A percentile compares a stretch with the other conserved stretches of the same genome.
phyloP scores from a whole-genome alignment of 2,329 filamentous ascomycete genomes.

The Pseudocercospora musae region DNA sequence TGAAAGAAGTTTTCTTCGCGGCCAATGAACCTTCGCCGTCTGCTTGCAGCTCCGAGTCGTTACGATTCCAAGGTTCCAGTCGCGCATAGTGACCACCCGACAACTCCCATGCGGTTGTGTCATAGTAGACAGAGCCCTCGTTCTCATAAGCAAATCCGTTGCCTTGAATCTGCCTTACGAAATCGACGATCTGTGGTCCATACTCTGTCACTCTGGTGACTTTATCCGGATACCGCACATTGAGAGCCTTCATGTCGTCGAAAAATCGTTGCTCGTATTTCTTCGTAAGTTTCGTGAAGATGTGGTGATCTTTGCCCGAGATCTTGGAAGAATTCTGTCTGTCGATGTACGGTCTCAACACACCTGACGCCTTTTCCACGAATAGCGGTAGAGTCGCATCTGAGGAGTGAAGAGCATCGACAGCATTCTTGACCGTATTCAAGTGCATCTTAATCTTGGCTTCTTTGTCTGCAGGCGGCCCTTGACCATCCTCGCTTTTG shows the following conservation, averaged over 20 bases:
- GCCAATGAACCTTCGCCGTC: conserved; percentile 84
- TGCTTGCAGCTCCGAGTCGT: conserved; percentile 76
- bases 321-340: conserved; percentile 55
- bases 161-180: conserved; percentile 75
- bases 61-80: conserved; percentile 78
- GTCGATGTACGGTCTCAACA: conserved; percentile 81
- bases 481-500: conserved; percentile 52
- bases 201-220: conserved; percentile 92
- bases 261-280: conserved; percentile 86
- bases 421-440: conserved; percentile 56
- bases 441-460: conserved; percentile 91
- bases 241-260: conserved; percentile 81
- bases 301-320: conserved; percentile 61
- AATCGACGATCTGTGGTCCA: conserved; percentile 78
- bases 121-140: conserved; percentile 84
- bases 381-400: conserved; percentile 41
- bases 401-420: conserved; percentile 45
- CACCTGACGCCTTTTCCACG: conserved; percentile 59
- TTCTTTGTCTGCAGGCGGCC: conserved; percentile 65
- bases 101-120: conserved; percentile 80
- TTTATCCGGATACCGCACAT: conserved; percentile 76
- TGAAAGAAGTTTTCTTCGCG: conserved; percentile 54
- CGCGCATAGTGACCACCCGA: conserved; percentile 82
- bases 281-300: conserved; percentile 82
- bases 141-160: conserved; percentile 78